Conservation (phyloP, 2,329 filamentous ascomycete species). For the Bipolaris gigantea region DNA sequence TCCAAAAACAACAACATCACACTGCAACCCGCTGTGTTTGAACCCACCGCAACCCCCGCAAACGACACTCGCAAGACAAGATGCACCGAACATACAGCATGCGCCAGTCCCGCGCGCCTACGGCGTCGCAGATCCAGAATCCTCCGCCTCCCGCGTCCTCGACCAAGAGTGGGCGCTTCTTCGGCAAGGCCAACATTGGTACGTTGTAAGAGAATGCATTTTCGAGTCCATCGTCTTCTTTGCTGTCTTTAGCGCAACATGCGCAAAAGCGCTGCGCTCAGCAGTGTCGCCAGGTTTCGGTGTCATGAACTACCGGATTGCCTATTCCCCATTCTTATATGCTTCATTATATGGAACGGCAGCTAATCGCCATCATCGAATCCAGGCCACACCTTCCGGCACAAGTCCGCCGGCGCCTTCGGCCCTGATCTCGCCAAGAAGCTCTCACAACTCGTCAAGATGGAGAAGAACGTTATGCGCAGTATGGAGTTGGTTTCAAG, state of each 20-base stretch:
- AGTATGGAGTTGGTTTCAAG: conserved; percentile 93
- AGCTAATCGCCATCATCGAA: conserved; percentile 12
- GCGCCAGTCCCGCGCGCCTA: conserved; percentile 95
- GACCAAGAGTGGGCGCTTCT: conserved; percentile 88
- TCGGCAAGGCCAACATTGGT: conserved; percentile 86
- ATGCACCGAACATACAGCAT: conserved; percentile 92
- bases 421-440: conserved; percentile 93
- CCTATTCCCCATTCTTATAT: neutral
- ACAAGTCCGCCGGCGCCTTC: conserved; percentile 75
- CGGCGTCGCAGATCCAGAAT: conserved; percentile 87
- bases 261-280: neutral
- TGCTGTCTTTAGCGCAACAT: neutral
- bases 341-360: neutral
- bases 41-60: neutral
- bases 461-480: conserved; percentile 99
- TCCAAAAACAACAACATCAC: conserved; percentile 11
- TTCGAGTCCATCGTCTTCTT: neutral
- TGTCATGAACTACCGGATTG: neutral
- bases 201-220: conserved; percentile 44
- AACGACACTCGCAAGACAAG: conserved; percentile 12
- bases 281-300: neutral
- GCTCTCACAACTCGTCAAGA: conserved; percentile 96
- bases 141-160: conserved; percentile 88
- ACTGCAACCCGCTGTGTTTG: conserved; percentile 1
- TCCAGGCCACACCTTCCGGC: conserved; percentile 70